Evolutionary conservation across 2,329 filamentous ascomycete species (phyloP).

Genomic region (Clarireedia paspali): DNA sequence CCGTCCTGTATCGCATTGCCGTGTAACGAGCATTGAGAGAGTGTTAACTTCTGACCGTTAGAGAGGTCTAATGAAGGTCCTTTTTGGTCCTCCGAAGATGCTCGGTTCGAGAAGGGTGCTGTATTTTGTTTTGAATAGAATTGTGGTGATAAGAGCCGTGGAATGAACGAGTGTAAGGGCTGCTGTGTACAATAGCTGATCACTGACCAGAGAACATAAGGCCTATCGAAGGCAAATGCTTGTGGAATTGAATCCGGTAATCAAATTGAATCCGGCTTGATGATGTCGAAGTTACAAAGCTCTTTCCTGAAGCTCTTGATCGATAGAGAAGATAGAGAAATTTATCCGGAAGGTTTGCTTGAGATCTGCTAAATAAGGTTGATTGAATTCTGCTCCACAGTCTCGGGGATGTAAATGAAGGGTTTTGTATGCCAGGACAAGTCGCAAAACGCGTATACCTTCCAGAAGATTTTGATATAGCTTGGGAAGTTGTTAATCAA

Average conservation of each 20-base stretch:
- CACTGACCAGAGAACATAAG: conserved; percentile 25
- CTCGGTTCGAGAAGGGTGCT: conserved; percentile 1
- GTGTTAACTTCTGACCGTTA: conserved; percentile 15
- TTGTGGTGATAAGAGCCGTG: conserved; percentile 16
- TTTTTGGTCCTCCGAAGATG: not conserved
- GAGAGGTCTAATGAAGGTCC: not conserved
- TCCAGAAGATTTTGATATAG: conserved; percentile 10
- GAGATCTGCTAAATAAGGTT: conserved; percentile 25
- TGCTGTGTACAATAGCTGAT: conserved; percentile 20
- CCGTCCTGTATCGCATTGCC: conserved; percentile 31
- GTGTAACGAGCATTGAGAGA: conserved; percentile 32
- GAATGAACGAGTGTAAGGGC: conserved; percentile 27
- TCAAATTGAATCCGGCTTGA: conserved; percentile 9
- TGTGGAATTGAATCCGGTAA: conserved; percentile 5
- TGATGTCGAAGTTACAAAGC: conserved; percentile 14
- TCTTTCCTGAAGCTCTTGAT: conserved; percentile 18
- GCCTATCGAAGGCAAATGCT: conserved; percentile 20
- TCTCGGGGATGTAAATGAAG: conserved; percentile 19
- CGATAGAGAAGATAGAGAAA: conserved; percentile 14
- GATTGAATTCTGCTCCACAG: conserved; percentile 18
- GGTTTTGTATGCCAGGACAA: conserved; percentile 19
- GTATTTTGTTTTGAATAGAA: not conserved
- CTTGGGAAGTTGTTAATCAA: conserved; percentile 1
- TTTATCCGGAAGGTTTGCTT: conserved; percentile 13
- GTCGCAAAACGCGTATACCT: conserved; percentile 27